Percentiles rank a stretch among this genome's conserved stretches.
Evolutionary conservation across 192 early-diverging fungal species (phyloP).

Genomic region (Phlyctochytrium bullatum): DNA sequence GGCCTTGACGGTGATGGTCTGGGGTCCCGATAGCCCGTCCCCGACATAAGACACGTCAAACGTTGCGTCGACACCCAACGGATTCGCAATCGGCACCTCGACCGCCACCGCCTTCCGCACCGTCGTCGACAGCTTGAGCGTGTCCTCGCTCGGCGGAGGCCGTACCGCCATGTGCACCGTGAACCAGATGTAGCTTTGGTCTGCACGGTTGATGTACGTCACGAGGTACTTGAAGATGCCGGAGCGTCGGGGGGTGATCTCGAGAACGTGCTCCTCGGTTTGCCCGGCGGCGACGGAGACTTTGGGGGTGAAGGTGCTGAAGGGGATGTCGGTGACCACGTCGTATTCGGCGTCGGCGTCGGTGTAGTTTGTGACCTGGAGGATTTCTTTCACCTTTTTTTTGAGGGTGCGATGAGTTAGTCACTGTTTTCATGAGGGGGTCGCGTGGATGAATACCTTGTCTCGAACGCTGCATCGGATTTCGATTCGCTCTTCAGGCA

Average conservation of each 20-base stretch:
- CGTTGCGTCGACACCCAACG: conserved; percentile 25
- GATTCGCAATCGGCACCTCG: conserved; percentile 43
- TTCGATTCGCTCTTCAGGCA: conserved; percentile 44
- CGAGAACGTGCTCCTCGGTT: conserved; percentile 21
- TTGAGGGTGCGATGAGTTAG: background rate
- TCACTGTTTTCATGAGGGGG: conserved; percentile 1
- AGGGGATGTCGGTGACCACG: conserved; percentile 45
- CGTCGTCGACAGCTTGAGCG: conserved; percentile 24
- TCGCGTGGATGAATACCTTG: conserved; percentile 12
- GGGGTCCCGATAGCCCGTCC: conserved; percentile 27
- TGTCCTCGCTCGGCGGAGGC: conserved; percentile 34
- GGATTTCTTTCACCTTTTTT: conserved; percentile 20
- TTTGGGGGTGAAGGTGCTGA: conserved; percentile 7
- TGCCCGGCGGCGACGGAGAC: conserved; percentile 30
- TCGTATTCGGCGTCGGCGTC: conserved; percentile 40
- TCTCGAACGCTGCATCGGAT: conserved; percentile 32
- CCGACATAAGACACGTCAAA: conserved; percentile 34
- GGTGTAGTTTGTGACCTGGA: conserved; percentile 36
- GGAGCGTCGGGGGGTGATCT: conserved; percentile 24
- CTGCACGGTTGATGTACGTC: conserved; percentile 43
- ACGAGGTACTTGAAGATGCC: conserved; percentile 27
- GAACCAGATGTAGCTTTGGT: conserved; percentile 49
- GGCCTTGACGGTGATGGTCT: conserved; percentile 20
- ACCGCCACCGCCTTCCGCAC: conserved; percentile 29
- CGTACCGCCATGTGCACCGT: conserved; percentile 29